Conservation (phyloP, 495 filamentous ascomycete genomes). For the Tricharina praecox region DNA sequence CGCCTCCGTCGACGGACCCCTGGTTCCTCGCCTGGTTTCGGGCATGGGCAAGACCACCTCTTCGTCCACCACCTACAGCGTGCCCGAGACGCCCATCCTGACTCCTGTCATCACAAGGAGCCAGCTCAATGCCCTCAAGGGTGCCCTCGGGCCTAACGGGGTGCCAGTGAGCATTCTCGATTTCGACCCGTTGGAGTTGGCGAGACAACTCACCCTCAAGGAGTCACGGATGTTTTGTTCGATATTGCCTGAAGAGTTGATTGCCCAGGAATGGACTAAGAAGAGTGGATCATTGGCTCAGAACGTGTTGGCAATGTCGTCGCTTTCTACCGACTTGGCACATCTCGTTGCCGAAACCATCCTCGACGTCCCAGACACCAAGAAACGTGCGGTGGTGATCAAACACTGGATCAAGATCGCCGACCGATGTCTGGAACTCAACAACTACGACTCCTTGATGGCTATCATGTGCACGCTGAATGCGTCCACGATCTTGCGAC, state of each 20-base stretch:
- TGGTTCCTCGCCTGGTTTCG: constrained; percentile 75
- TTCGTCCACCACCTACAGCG: constrained; percentile 48
- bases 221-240: constrained; percentile 86
- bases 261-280: constrained; percentile 86
- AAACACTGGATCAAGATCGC: constrained; percentile 99
- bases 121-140: constrained; percentile 52
- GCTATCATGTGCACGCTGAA: constrained; percentile 89
- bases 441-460: constrained; percentile 95
- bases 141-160: constrained; percentile 52
- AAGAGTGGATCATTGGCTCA: constrained; percentile 57
- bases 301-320: constrained; percentile 92
- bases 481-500: constrained; percentile 75
- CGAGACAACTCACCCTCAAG: constrained; percentile 83
- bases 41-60: constrained; percentile 78
- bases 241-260: constrained; percentile 83
- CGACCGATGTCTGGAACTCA: constrained; percentile 65
- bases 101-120: constrained; percentile 54
- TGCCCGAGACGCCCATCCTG: constrained; percentile 54
- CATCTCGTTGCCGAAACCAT: constrained; percentile 95
- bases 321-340: constrained; percentile 74
- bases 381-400: constrained; percentile 76
- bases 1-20: constrained; percentile 50
- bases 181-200: constrained; percentile 83
- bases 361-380: constrained; percentile 66
- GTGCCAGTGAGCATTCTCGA: constrained; percentile 61